phyloP scores from a whole-genome alignment of 108 stramenopile species.

The Cyclostephanos tholiformis region DNA sequence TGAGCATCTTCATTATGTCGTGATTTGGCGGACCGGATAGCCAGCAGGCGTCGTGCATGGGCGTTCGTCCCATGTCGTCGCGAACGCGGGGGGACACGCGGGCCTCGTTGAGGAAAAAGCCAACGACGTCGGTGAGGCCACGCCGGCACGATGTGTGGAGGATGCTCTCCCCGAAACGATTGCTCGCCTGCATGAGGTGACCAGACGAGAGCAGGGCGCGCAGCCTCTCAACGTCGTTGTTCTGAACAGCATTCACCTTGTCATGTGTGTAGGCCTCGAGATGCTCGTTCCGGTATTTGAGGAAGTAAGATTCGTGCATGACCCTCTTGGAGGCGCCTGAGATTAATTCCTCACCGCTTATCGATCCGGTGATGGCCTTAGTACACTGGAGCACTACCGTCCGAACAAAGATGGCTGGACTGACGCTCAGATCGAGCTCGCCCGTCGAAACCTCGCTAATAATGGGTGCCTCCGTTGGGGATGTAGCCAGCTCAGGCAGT shows the following conservation, averaged over 20 bases:
- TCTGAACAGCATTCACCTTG: conserved; percentile 58
- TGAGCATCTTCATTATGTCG: conserved; percentile 37
- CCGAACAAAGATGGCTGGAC: conserved; percentile 38
- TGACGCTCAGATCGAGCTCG: conserved; percentile 41
- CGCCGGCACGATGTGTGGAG: conserved; percentile 81
- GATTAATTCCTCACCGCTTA: conserved; percentile 40
- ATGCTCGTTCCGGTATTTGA: conserved; percentile 25
- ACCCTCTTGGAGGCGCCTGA: conserved; percentile 9
- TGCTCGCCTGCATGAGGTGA: conserved; percentile 65
- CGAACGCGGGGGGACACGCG: conserved; percentile 43
- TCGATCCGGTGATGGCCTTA: conserved; percentile 19
- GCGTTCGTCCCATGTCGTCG: conserved; percentile 79
- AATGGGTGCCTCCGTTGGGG: conserved; percentile 4
- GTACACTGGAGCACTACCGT: conserved; percentile 40
- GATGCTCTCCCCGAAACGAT: conserved; percentile 74
- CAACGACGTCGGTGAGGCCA: conserved; percentile 49
- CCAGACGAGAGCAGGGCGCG: conserved; percentile 52
- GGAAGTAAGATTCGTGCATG: conserved; percentile 35
- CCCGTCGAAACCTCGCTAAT: conserved; percentile 26
- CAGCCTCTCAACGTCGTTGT: conserved; percentile 55
- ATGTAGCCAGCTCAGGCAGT: conserved; percentile 9
- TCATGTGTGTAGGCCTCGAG: conserved; percentile 49
- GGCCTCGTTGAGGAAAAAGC: conserved; percentile 61
- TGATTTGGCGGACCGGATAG: conserved; percentile 40
- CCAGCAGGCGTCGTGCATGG: conserved; percentile 85